phyloP scores from a whole-genome alignment of 148 eudicot genomes.

The Oxyria digyna region DNA sequence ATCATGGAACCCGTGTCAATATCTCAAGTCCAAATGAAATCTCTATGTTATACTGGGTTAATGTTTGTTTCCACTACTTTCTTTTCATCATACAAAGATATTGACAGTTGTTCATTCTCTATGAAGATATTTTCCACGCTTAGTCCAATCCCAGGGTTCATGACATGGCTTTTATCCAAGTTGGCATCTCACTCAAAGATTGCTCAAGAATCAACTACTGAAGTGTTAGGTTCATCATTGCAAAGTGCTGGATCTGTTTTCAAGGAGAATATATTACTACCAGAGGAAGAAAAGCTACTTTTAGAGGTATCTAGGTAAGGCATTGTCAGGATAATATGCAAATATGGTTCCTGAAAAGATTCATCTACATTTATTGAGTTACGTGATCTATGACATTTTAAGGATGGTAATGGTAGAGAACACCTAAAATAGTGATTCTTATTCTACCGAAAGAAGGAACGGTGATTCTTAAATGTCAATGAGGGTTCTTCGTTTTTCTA shows the following conservation, averaged over 20 bases:
- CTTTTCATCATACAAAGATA: background rate
- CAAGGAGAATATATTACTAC: slow-evolving; percentile 50
- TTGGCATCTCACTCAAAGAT: slow-evolving; percentile 51
- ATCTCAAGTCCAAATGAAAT: background rate
- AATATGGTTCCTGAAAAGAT: background rate
- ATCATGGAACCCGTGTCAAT: background rate
- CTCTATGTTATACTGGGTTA: background rate
- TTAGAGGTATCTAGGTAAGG: slow-evolving; percentile 59
- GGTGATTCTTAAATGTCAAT: background rate
- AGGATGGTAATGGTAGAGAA: background rate
- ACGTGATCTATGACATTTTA: background rate
- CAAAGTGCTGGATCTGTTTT: slow-evolving; percentile 46
- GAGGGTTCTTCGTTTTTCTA: background rate
- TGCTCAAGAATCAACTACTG: slow-evolving; percentile 23
- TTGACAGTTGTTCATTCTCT: slow-evolving; percentile 10
- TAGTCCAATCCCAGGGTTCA: slow-evolving; percentile 93
- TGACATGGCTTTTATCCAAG: slow-evolving; percentile 86
- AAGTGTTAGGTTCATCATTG: slow-evolving; percentile 14
- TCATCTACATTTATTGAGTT: background rate
- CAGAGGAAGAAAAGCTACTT: slow-evolving; percentile 59
- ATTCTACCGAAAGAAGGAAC: too few species aligned
- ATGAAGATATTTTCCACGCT: slow-evolving; percentile 81
- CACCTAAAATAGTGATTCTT: background rate
- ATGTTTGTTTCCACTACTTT: background rate
- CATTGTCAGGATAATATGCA: slow-evolving; percentile 1